Base-by-base conservation (phyloP, 1,284 basidiomycete genomes). In the Cutaneotrichosporon arboriforme region DNA sequence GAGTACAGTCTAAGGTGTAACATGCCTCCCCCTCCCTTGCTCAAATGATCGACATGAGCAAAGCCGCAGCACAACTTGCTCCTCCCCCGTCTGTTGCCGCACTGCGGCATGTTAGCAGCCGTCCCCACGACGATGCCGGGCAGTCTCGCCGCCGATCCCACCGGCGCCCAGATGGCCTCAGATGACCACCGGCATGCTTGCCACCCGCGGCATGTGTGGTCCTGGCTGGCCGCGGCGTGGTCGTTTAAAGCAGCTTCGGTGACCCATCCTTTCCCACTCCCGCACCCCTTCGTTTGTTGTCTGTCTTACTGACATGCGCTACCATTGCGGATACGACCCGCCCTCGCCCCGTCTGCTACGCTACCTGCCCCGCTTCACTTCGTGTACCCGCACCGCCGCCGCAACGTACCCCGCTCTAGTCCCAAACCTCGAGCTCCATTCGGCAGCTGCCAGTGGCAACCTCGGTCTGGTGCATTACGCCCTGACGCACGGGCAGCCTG, bases 401-500 rank as follows among this genome's bases (percentile, higher is more conserved):
- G n/a, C n/a, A 13, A 13, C 23, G 13, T 35, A 22, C 22, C 39
- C 43, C 33, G 10, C n/a, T 22, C n/a, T 62, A 91, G 90, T 88
- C 65, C 86, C 88, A 31, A 85, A 88, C 67, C 84, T 92, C 51
- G 88, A 88, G 49, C 78, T 96, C 8, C 92, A 96, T 69, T 83
- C 85, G n/a, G 91, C 91, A 13, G 87, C 88, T 2, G 86, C 85
- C 4, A 85, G 84, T 41, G 91, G 90, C 49, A 89, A 96, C 71
- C 80, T 93, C 46, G 90, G 77, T 46, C 58, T 76, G 14, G 74
- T 76, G 15, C 71, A 73, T 45, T 74, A 76, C 47, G 91, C 91
- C 8, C 80, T 97, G 26, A 83, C 84, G n/a, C 85, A 91, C 65
- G 92, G 91, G 7, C 91, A 96, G 68, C 91, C 91, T 8, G 84